These are phyloP conservation scores for Saccharomyces uvarum DNA, from an alignment of 1,139 yeast species.

Conservation along the genomic window DNA sequence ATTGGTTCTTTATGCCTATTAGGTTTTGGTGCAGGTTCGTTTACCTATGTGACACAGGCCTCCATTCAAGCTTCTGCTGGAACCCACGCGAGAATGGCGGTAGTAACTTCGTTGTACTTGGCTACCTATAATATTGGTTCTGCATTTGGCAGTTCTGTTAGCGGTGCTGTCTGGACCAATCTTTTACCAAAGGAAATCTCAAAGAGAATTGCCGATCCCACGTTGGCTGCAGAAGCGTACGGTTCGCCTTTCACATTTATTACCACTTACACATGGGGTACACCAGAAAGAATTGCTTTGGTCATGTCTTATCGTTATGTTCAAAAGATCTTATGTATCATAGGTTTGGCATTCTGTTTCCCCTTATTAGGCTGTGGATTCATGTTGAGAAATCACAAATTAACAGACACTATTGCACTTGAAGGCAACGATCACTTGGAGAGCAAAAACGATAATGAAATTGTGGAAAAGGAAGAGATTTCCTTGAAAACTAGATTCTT, in stretches of 20 bases:
- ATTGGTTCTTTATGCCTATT: slow-evolving; percentile 56
- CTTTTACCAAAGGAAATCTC: slow-evolving; percentile 34
- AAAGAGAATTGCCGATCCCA: slow-evolving; percentile 19
- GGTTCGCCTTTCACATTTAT: slow-evolving; percentile 43
- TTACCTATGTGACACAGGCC: slow-evolving; percentile 58
- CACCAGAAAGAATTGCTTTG: slow-evolving; percentile 47
- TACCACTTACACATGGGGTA: slow-evolving; percentile 44
- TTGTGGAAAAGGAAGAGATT: background rate
- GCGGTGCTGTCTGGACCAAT: slow-evolving; percentile 58
- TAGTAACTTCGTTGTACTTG: slow-evolving; percentile 46
- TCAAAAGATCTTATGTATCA: slow-evolving; percentile 48
- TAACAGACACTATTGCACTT: slow-evolving; percentile 28
- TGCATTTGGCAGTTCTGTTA: slow-evolving; percentile 37
- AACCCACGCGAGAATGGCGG: slow-evolving; percentile 49
- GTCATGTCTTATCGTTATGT: slow-evolving; percentile 49
- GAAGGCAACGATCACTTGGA: slow-evolving; percentile 7
- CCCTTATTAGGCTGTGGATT: slow-evolving; percentile 43
- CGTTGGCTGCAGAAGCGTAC: slow-evolving; percentile 36
- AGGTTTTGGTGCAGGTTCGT: slow-evolving; percentile 69
- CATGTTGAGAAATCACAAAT: slow-evolving; percentile 46
- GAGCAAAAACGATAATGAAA: background rate
- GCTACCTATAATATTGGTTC: slow-evolving; percentile 49
- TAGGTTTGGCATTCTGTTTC: slow-evolving; percentile 49
- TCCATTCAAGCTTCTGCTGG: slow-evolving; percentile 53
- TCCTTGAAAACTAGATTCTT: background rate